Evolutionary conservation across 345 rosid genomes (phyloP).

Genomic region (Carallia pectinifolia): DNA sequence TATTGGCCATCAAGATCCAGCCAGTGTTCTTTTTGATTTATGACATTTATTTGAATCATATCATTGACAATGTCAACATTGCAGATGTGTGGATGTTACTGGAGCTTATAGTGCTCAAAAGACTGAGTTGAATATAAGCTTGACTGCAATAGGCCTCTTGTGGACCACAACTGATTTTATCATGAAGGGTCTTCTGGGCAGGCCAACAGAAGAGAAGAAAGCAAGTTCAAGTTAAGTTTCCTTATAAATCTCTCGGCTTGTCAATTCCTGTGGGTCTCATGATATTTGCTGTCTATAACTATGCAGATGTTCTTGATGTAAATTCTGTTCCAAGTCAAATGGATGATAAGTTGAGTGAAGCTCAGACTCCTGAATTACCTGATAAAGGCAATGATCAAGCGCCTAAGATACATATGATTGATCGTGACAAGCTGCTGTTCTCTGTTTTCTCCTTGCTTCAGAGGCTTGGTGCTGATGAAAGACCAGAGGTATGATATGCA

Average conservation of each 20-base stretch:
- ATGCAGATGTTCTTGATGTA: conserved; percentile 33
- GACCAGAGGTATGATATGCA: conserved; percentile 78
- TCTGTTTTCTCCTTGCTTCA: conserved; percentile 86
- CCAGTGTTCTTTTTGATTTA: conserved; percentile 4
- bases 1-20: conserved; percentile 5
- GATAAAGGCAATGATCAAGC: conserved; percentile 35
- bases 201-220: conserved; percentile 51
- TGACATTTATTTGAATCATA: not conserved
- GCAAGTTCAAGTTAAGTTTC: conserved; percentile 36
- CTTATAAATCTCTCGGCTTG: not conserved
- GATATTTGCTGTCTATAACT: not conserved
- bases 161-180: conserved; percentile 95
- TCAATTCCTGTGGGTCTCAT: not conserved
- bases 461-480: conserved; percentile 90
- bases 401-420: conserved; percentile 30
- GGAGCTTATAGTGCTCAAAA: conserved; percentile 97
- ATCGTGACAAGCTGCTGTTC: conserved; percentile 69
- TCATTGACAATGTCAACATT: conserved; percentile 27
- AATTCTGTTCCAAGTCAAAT: conserved; percentile 34
- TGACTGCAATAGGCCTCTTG: conserved; percentile 90
- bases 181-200: conserved; percentile 60
- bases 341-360: conserved; percentile 47
- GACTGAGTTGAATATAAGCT: conserved; percentile 87
- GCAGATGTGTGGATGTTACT: conserved; percentile 94
- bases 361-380: conserved; percentile 27